Evolutionary conservation across 805 yeast species (phyloP).

Genomic region (Suhomyces kilbournensis): DNA sequence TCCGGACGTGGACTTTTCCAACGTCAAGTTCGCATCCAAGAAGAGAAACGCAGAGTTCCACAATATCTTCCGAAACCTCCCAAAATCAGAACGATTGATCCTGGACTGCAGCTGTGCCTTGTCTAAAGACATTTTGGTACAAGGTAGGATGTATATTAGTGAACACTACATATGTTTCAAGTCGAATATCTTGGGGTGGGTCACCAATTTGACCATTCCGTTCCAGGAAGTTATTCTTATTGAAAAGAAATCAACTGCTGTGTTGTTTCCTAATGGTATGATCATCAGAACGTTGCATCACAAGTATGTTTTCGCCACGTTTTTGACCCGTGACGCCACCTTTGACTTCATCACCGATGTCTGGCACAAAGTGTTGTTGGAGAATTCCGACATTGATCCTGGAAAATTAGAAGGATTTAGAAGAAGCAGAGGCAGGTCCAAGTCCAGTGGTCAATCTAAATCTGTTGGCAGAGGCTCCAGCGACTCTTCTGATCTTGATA

Average conservation of each 20-base stretch:
- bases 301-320: slow-evolving; percentile 81
- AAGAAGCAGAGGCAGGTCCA: slow-evolving; percentile 7
- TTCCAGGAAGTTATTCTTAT: slow-evolving; percentile 66
- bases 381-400: slow-evolving; percentile 13
- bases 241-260: slow-evolving; percentile 84
- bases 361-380: slow-evolving; percentile 53
- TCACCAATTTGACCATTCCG: slow-evolving; percentile 72
- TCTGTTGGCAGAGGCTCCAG: slow-evolving; percentile 10
- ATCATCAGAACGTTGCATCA: slow-evolving; percentile 60
- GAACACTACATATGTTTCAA: slow-evolving; percentile 80
- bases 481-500: slow-evolving; percentile 14
- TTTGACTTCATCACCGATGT: slow-evolving; percentile 64
- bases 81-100: slow-evolving; percentile 65
- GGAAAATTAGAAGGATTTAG: slow-evolving; percentile 1
- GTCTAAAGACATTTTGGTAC: slow-evolving; percentile 79
- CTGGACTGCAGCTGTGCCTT: slow-evolving; percentile 92
- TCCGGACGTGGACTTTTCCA: slow-evolving; percentile 8
- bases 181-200: slow-evolving; percentile 87
- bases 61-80: slow-evolving; percentile 62
- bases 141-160: slow-evolving; percentile 82
- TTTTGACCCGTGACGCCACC: slow-evolving; percentile 76
- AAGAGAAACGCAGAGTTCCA: slow-evolving; percentile 67
- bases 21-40: slow-evolving; percentile 10
- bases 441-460: slow-evolving; percentile 6
- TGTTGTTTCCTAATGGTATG: slow-evolving; percentile 88